Percentiles rank a stretch among this genome's conserved stretches.
These are phyloP conservation scores for Populus ilicifolia DNA, from an alignment of 345 rosid species.

Conservation along the genomic window DNA sequence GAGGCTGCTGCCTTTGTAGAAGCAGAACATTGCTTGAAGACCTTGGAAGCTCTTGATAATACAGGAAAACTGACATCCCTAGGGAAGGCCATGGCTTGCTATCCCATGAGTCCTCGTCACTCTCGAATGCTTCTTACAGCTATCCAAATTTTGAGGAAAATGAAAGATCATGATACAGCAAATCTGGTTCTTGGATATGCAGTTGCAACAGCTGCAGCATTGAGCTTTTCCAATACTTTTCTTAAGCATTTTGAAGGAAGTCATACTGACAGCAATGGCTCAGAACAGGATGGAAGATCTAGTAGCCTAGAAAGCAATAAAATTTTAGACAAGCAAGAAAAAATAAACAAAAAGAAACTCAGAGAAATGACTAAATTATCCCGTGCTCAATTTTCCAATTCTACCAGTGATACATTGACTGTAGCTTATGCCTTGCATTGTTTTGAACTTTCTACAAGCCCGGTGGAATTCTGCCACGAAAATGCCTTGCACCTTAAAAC, in stretches of 20 bases:
- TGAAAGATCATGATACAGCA: constrained; percentile 40
- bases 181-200: constrained; percentile 72
- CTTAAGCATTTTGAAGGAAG: constrained; percentile 49
- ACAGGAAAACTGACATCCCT: constrained; percentile 58
- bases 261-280: constrained; percentile 22
- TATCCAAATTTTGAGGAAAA: constrained; percentile 49
- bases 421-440: constrained; percentile 65
- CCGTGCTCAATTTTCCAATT: constrained; percentile 63
- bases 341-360: constrained; percentile 48
- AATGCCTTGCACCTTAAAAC: constrained; percentile 65
- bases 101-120: constrained; percentile 89
- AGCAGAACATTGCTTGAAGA: constrained; percentile 69
- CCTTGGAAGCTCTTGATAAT: constrained; percentile 70
- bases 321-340: constrained; percentile 42
- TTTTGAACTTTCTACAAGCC: constrained; percentile 53
- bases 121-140: constrained; percentile 87
- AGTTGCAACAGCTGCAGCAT: constrained; percentile 72
- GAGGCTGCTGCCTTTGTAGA: constrained; percentile 51
- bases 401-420: constrained; percentile 77
- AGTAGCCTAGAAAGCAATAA: constrained; percentile 17
- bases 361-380: constrained; percentile 52
- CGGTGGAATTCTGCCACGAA: constrained; percentile 49
- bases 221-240: constrained; percentile 77
- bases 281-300: constrained; percentile 25
- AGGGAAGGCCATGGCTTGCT: constrained; percentile 83